These are phyloP conservation scores for Rhododendron griersonianum DNA, from an alignment of 148 eudicot species.

Conservation along the genomic window DNA sequence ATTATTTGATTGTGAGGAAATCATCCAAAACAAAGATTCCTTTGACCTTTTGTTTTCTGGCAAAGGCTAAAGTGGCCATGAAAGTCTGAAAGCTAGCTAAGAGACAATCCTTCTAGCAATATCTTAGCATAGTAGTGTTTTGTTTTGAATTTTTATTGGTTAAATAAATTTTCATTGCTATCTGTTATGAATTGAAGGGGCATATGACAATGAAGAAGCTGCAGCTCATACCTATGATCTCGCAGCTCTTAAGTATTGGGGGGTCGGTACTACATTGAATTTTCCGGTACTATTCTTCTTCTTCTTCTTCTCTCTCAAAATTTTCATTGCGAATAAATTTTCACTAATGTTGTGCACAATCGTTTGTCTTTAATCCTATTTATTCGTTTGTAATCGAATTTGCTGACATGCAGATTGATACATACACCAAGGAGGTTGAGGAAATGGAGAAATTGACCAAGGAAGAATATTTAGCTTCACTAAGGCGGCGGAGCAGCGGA, in stretches of 20 bases:
- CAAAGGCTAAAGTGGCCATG: neutral
- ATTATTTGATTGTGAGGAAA: neutral
- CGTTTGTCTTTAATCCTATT: neutral
- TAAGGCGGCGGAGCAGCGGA: constrained; percentile 78
- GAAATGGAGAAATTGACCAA: constrained; percentile 71
- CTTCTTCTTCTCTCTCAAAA: neutral
- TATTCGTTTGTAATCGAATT: neutral
- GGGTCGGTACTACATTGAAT: constrained; percentile 63
- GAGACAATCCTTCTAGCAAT: neutral
- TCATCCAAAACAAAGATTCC: neutral
- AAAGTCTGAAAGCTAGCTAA: neutral
- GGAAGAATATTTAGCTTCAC: constrained; percentile 80
- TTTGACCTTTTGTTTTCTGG: neutral
- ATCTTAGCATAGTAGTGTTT: neutral
- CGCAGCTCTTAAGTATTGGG: constrained; percentile 98
- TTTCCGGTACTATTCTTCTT: constrained; percentile 51
- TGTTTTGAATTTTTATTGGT: neutral
- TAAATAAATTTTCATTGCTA: neutral
- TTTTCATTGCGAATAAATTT: neutral
- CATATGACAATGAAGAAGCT: constrained; percentile 83
- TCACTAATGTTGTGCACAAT: neutral
- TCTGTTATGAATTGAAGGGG: constrained; percentile 45
- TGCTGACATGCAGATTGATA: constrained; percentile 44
- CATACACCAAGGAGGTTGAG: constrained; percentile 59
- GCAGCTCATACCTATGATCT: constrained; percentile 92